These are phyloP conservation scores for Scedosporium boydii DNA, from an alignment of 2,329 filamentous ascomycete genomes.

Conservation along the genomic window DNA sequence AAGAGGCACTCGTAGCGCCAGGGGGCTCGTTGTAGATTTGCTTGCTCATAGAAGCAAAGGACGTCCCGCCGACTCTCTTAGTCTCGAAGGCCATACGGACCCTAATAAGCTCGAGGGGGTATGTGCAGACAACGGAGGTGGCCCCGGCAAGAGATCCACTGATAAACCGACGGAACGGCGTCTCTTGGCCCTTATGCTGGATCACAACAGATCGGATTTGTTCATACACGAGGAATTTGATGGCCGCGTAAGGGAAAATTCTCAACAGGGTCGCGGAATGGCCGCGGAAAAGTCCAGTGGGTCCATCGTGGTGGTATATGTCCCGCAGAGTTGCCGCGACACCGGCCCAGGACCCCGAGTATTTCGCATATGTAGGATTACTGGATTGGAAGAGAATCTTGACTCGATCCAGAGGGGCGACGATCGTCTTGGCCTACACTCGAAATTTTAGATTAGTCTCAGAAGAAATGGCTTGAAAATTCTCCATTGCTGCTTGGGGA, in stretches of 20 bases:
- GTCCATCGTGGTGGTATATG: constrained; percentile 69
- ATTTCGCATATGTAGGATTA: constrained; percentile 89
- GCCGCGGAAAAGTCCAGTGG: constrained; percentile 74
- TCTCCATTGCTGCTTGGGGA: neutral
- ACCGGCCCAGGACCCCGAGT: constrained; percentile 80
- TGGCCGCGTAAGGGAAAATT: constrained; percentile 94
- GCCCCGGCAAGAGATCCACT: constrained; percentile 72
- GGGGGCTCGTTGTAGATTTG: constrained; percentile 78
- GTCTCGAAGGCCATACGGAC: constrained; percentile 95
- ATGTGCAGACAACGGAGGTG: constrained; percentile 91
- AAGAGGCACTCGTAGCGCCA: constrained; percentile 30
- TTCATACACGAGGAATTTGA: constrained; percentile 97
- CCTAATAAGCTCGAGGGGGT: constrained; percentile 85
- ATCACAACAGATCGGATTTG: constrained; percentile 81
- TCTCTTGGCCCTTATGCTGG: constrained; percentile 62
- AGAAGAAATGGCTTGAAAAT: too few relatives aligned
- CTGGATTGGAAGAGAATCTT: constrained; percentile 98
- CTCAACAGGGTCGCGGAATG: constrained; percentile 89
- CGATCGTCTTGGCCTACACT: constrained; percentile 79
- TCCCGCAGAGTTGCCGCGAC: constrained; percentile 73
- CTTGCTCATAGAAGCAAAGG: constrained; percentile 65
- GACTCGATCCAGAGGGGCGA: constrained; percentile 91
- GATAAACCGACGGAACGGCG: constrained; percentile 62
- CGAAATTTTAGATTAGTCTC: constrained; percentile 9
- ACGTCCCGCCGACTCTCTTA: constrained; percentile 59